Evolutionary conservation across 495 filamentous ascomycete species (phyloP), one percentile per base, ranked within the genome.

Genomic region (Penicillium riverlandense): DNA sequence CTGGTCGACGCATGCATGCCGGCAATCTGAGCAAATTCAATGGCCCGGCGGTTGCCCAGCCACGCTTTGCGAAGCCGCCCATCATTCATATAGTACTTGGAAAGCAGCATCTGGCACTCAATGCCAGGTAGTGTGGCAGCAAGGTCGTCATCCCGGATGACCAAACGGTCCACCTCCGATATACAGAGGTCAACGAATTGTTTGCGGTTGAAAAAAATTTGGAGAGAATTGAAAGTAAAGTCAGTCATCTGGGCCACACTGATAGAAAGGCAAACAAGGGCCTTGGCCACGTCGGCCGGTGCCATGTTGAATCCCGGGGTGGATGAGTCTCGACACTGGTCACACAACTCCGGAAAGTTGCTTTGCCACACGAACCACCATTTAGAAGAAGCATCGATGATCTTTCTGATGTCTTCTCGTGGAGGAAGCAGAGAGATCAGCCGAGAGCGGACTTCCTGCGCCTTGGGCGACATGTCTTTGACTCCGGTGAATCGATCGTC

Each of bases 41-140:
- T 58, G 6, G 60, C 74, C 15, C 74, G 67, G 8, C 75, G 66
- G 22, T 50, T 59, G 10, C 53, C 44, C 7, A 78, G 56, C 77
- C 77, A 80, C 1, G 69, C 60, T 53, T 69, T 64, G 13, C 77
- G 71, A 29, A 74, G 63, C 12, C 67, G 69, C n/a, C 77, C 77
- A 14, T 69, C 62, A 37, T 75, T 70, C 22, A 66, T 42, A 41
- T 75, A 66, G 33, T 61, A 63, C 41, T 76, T 78, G 8, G 62
- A 58, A 12, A 67, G 56, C 5, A 80, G 48, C 35, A 70, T 45
- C 32, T 75, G 58, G 43, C 65, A 72, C 50, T 77, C 74, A 35
- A 80, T 63, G 7, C 72, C 74, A 29, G 77, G 70, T 0, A 78
- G 47, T 0, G 69, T 77, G 2, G 59, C 63, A 6, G 65, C 58